These are phyloP conservation scores for Cladophialophora yegresii DNA, from an alignment of 2,329 filamentous ascomycete species.

Conservation along the genomic window DNA sequence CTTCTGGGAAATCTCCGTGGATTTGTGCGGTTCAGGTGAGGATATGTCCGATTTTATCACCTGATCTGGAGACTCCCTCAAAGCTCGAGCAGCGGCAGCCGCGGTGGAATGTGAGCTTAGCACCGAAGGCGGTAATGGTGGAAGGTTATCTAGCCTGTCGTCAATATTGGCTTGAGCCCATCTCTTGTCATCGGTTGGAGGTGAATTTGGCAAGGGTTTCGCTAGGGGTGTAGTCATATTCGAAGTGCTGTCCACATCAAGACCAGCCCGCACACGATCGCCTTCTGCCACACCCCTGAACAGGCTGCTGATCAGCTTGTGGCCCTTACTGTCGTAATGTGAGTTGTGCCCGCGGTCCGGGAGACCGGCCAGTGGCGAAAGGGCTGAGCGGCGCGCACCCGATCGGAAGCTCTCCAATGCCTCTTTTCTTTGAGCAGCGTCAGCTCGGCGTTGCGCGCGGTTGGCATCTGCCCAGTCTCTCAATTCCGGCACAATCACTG, in stretches of 20 bases:
- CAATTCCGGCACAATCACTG: slow-evolving; percentile 54
- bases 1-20: slow-evolving; percentile 10
- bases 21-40: slow-evolving; percentile 23
- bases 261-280: slow-evolving; percentile 40
- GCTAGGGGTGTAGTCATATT: slow-evolving; percentile 60
- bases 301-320: slow-evolving; percentile 47
- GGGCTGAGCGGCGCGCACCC: slow-evolving; percentile 12
- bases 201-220: slow-evolving; percentile 42
- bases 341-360: slow-evolving; percentile 17
- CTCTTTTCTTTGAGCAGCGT: slow-evolving; percentile 33
- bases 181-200: slow-evolving; percentile 34
- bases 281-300: slow-evolving; percentile 49
- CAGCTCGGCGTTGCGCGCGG: slow-evolving; percentile 38
- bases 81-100: slow-evolving; percentile 34
- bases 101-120: slow-evolving; percentile 43
- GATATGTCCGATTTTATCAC: slow-evolving; percentile 28
- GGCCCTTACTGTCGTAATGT: slow-evolving; percentile 37
- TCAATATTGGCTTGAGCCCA: slow-evolving; percentile 40
- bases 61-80: slow-evolving; percentile 24
- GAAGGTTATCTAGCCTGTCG: slow-evolving; percentile 44
- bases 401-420: slow-evolving; percentile 25
- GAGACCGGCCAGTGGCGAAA: slow-evolving; percentile 28
- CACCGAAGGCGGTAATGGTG: slow-evolving; percentile 49
- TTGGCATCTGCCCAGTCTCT: slow-evolving; percentile 44
- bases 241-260: slow-evolving; percentile 54